Base-by-base conservation (phyloP, 169 alveolate species). In the Perkinsus chesapeaki region DNA sequence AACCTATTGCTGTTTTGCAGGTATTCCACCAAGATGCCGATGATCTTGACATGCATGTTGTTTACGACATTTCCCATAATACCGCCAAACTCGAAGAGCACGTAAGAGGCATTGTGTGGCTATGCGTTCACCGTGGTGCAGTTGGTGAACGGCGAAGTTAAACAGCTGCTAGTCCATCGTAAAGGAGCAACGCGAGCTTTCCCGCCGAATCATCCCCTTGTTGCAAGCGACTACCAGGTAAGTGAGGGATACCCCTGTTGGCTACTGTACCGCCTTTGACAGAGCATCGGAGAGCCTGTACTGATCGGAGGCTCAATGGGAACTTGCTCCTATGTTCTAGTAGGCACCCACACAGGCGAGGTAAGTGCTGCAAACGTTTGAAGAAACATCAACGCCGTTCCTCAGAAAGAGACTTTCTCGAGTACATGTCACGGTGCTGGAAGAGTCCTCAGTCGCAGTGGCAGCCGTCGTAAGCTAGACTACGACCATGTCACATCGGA, bases 261-360 rank as follows among this genome's bases (percentile, higher is more conserved):
- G 23, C 60, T 27, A 12, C 37, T 60, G 27, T 60, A 5, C 27
- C 82, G 0, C 12, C 27, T 0, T 12, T 60, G 37, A 20, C 82
- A 60, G 82, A 60, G 93, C 48, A 94, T 96, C 47, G 99, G 99
- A 3, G 98, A 97, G 94, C 99, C 99, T 0, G 98, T 97, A 73
- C 96, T 97, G 47, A 97, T 97, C 10, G 99, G 99, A 27, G 99
- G 98, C 39, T 96, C 98, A 39, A 97, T 97, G 99, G 99, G 99
- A 19, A 97, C 98, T 20, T 95, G 97, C 95, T 96, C 98, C 39
- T 97, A 97, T 91, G 98, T 97, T 48, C 95, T 97, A 16, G 96
- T 98, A 1, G 98, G 98, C 72, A 97, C 98, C 0, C 97, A 96
- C 92, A 92, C 91, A 37, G 91, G 47, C 12, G 39, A 38, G 39